Evolutionary conservation across 768 basidiomycete genomes (phyloP).

Genomic region (Lactarius tabidus): DNA sequence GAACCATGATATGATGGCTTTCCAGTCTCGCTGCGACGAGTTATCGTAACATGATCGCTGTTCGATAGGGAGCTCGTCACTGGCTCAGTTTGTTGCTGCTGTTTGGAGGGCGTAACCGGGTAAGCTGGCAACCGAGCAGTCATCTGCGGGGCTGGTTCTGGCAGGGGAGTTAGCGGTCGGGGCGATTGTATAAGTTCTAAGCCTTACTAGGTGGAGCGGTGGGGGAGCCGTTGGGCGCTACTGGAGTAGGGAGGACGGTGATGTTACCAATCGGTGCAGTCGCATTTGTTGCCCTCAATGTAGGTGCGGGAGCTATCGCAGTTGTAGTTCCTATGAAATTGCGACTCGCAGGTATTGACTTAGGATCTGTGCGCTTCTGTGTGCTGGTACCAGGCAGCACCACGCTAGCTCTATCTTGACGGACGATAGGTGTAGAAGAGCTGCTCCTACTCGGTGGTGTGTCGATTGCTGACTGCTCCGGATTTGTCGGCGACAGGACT

Average conservation of each 20-base stretch:
- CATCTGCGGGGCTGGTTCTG: constrained; percentile 1
- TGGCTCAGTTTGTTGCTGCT: neutral
- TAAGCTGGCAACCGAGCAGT: neutral
- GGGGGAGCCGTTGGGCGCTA: neutral
- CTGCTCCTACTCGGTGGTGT: neutral
- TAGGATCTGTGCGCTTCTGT: neutral
- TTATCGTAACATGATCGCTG: neutral
- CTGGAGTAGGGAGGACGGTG: too few species aligned
- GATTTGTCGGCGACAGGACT: neutral
- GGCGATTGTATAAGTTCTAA: neutral
- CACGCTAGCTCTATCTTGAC: neutral
- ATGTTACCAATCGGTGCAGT: too few species aligned
- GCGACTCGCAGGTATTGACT: neutral
- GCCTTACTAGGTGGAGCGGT: neutral
- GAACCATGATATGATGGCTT: neutral
- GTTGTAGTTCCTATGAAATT: neutral
- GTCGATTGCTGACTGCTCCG: neutral
- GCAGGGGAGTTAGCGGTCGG: neutral
- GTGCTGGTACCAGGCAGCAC: neutral
- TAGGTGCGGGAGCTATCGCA: neutral
- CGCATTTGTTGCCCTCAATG: neutral
- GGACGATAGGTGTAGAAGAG: neutral
- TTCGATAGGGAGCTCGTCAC: neutral
- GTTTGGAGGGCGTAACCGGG: neutral
- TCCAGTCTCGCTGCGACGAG: neutral